These are phyloP conservation scores for Suillus occidentalis DNA, from an alignment of 768 basidiomycete genomes.

Conservation along the genomic window DNA sequence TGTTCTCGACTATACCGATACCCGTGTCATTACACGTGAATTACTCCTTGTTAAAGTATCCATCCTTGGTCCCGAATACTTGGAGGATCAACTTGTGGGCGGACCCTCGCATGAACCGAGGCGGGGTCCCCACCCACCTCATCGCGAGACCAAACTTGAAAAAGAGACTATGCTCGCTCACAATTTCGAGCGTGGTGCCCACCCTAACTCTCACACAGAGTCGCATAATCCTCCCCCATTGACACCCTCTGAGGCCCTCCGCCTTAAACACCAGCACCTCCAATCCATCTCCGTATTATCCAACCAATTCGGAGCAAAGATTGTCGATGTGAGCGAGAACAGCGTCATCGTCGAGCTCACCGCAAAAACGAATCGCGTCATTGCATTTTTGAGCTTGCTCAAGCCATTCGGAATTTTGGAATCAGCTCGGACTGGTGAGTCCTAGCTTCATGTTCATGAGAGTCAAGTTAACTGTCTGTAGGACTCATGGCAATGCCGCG, in stretches of 20 bases:
- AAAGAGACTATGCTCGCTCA: constrained; percentile 74
- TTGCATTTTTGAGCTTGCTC: constrained; percentile 88
- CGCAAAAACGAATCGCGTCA: constrained; percentile 87
- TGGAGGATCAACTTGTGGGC: constrained; percentile 86
- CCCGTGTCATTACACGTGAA: constrained; percentile 88
- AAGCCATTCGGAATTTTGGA: constrained; percentile 96
- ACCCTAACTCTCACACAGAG: constrained; percentile 33
- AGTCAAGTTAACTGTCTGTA: constrained; percentile 28
- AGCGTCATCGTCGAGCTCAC: constrained; percentile 94
- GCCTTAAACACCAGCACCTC: constrained; percentile 85
- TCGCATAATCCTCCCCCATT: constrained; percentile 31
- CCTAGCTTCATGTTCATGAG: constrained; percentile 2
- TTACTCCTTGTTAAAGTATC: constrained; percentile 95
- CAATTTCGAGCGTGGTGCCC: constrained; percentile 67
- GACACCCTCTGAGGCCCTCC: constrained; percentile 83
- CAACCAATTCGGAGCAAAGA: constrained; percentile 85
- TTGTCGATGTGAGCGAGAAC: constrained; percentile 94
- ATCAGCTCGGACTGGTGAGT: constrained; percentile 87
- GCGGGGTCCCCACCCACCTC: constrained; percentile 29
- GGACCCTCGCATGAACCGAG: constrained; percentile 83
- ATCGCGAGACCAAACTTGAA: constrained; percentile 53
- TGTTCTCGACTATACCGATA: constrained; percentile 96
- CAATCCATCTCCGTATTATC: constrained; percentile 85
- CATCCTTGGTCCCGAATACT: constrained; percentile 95
- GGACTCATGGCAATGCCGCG: constrained; percentile 99